These are phyloP conservation scores for Ophiorrhiza pumila DNA, from an alignment of 257 asterid genomes.

Conservation along the genomic window DNA sequence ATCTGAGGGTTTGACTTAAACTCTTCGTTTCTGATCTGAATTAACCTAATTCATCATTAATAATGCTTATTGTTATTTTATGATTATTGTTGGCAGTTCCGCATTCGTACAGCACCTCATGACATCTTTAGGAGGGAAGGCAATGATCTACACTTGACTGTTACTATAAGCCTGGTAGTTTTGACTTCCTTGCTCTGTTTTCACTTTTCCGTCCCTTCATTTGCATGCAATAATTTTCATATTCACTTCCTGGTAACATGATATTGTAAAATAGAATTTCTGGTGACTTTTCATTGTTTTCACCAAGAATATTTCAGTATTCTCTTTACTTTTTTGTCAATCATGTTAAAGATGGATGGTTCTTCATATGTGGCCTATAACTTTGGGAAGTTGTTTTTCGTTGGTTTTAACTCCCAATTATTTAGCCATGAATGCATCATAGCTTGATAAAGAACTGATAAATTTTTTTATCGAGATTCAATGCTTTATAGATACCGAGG, in stretches of 20 bases:
- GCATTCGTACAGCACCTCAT: constrained; percentile 85
- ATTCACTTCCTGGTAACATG: not conserved
- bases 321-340: not conserved
- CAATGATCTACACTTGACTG: constrained; percentile 74
- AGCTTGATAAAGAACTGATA: not conserved
- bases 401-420: too few relatives aligned
- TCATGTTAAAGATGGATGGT: not conserved
- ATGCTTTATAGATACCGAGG: not conserved
- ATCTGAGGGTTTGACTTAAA: constrained; percentile 65
- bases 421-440: not conserved
- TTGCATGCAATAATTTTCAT: not conserved
- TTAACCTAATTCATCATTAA: constrained; percentile 2
- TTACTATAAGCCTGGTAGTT: constrained; percentile 80
- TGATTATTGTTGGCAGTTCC: constrained; percentile 49
- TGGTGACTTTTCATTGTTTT: not conserved
- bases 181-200: not conserved
- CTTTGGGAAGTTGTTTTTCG: too few relatives aligned
- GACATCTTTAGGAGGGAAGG: constrained; percentile 86
- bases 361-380: too few relatives aligned
- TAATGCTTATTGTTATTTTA: constrained; percentile 16
- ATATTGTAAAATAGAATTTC: not conserved
- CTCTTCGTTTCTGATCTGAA: constrained; percentile 9
- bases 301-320: not conserved
- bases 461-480: not conserved
- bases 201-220: not conserved